A percentile compares a stretch with the other conserved stretches of the same genome.
These are phyloP conservation scores for Capsicum pubescens DNA, from an alignment of 257 asterid genomes.

Conservation along the genomic window DNA sequence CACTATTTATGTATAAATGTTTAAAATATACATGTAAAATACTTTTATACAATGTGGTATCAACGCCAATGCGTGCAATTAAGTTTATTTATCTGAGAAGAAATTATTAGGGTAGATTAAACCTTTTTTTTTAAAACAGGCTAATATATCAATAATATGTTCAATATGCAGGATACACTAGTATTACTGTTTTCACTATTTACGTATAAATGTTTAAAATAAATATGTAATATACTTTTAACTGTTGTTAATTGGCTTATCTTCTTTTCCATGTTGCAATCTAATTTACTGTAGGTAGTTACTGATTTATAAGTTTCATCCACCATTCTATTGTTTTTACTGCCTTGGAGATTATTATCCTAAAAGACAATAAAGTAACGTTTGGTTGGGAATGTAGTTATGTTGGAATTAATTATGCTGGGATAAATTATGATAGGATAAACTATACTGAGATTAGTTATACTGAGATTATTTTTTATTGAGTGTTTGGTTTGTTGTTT, in stretches of 20 bases:
- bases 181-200: neutral
- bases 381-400: no score
- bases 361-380: no score
- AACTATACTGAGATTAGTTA: no score
- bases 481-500: no score
- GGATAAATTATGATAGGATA: no score
- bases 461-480: no score
- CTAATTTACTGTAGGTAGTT: neutral
- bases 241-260: neutral
- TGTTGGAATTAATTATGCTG: no score
- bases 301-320: neutral
- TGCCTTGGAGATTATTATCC: neutral
- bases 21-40: no score
- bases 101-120: neutral
- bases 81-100: neutral
- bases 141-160: no score
- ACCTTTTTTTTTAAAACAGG: no score
- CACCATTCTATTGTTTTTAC: neutral
- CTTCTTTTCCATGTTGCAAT: neutral
- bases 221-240: no score
- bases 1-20: neutral
- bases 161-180: neutral
- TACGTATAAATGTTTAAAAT: neutral
- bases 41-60: neutral
- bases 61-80: neutral